Evolutionary conservation across 805 yeast genomes (phyloP), one percentile per base, ranked within the genome.

Genomic region (Hanseniaspora opuntiae): DNA sequence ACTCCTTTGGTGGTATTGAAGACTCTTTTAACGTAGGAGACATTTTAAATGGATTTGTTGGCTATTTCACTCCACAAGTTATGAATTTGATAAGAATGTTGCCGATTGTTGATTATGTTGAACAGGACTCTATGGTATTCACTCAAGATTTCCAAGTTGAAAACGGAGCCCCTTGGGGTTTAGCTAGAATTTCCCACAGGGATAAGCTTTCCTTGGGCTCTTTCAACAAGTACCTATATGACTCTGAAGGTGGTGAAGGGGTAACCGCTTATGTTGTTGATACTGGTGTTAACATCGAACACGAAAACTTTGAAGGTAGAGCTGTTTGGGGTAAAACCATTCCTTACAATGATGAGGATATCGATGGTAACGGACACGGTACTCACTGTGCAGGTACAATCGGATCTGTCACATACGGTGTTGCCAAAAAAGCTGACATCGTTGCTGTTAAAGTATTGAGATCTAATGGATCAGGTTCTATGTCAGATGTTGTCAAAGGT

Each of bases 311-410:
- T 62, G 82, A 71, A 11, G 89, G 89, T 46, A 79, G 96, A 71
- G 95, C 95, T 45, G 65, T 65, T 39, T 86, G 94, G 94, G 95
- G 95, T 60, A 75, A 81, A 49, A 86, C 94, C 55, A 74, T 86
- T 59, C 95, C 94, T 59, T 61, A 68, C 51, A 82, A 81, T 61
- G 86, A 80, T 60, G 75, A 74, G 52, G 87, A 82, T 59, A 62
- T 73, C 44, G 96, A 89, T 66, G 93, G 87, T 52, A 84, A 86
- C 62, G 97, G 96, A 50, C 97, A 88, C 69, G 97, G 97, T 63
- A 86, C 96, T 45, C 97, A 88, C 64, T 86, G 94, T 71, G 95
- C 96, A n/a, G 97, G 96, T 69, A 87, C 94, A 36, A 86, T 89
- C 62, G 96, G 82, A 49, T 84, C 93, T 22, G 73, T 73, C 56